Percentiles rank a stretch among this genome's conserved stretches.
Conservation (phyloP, 176 grass and related monocot species). For the Avena atlantica region DNA sequence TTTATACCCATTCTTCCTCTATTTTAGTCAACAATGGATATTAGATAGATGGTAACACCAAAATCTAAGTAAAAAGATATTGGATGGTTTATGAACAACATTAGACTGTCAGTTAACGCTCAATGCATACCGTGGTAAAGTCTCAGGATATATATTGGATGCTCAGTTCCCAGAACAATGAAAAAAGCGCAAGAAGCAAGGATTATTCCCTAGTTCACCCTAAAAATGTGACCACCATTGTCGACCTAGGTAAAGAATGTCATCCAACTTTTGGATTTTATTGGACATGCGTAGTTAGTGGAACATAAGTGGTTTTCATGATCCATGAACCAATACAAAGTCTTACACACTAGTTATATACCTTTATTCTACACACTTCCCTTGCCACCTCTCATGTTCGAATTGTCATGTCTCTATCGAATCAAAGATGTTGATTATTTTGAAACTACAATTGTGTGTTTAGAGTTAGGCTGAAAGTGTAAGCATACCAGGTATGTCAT, state of each 20-base stretch:
- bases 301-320: background rate
- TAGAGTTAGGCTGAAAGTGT: background rate
- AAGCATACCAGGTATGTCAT: background rate
- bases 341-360: no score
- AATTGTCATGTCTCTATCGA: background rate
- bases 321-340: background rate
- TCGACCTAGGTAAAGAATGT: background rate
- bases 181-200: no score
- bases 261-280: background rate
- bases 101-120: background rate
- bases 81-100: no score
- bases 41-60: background rate
- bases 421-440: background rate
- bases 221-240: background rate
- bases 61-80: no score
- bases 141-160: no score
- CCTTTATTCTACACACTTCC: no score
- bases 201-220: background rate
- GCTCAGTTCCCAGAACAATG: no score
- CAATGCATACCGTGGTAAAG: no score
- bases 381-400: background rate
- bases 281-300: background rate
- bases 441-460: background rate
- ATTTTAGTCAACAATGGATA: background rate
- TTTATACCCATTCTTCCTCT: background rate